These are phyloP conservation scores for Amanita brunnescens DNA, from an alignment of 768 basidiomycete species.

Conservation along the genomic window DNA sequence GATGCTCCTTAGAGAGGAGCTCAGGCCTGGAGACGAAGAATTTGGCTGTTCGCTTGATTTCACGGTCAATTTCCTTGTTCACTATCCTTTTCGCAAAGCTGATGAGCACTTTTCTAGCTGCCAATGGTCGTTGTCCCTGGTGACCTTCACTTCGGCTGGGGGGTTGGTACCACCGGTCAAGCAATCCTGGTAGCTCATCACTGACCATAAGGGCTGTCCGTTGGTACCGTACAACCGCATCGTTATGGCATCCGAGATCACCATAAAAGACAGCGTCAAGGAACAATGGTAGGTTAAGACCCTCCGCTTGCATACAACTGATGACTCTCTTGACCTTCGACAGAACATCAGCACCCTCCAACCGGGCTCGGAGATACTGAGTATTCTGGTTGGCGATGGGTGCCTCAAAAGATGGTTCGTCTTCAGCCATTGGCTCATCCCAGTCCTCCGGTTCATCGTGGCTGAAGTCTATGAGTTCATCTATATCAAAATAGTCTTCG, in stretches of 20 bases:
- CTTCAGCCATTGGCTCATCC: too few species aligned
- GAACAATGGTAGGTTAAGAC: slow-evolving; percentile 19
- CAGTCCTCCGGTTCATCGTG: not conserved
- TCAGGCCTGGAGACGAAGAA: too few species aligned
- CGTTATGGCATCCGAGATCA: slow-evolving; percentile 15
- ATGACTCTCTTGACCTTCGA: slow-evolving; percentile 7
- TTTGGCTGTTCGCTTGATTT: not conserved
- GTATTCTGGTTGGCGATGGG: too few species aligned
- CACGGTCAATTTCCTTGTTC: not conserved
- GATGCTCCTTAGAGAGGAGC: too few species aligned
- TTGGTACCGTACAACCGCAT: slow-evolving; percentile 1
- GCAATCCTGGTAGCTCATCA: not conserved
- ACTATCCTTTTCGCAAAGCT: not conserved
- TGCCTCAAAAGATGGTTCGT: too few species aligned
- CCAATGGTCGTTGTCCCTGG: not conserved
- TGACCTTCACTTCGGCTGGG: not conserved
- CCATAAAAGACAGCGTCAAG: slow-evolving; percentile 26
- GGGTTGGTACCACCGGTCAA: not conserved
- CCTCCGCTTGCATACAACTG: slow-evolving; percentile 9
- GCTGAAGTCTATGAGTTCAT: not conserved
- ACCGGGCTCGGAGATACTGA: not conserved
- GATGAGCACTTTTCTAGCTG: not conserved
- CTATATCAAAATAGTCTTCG: not conserved
- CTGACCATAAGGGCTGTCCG: not conserved
- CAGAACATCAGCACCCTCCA: not conserved